phyloP scores from a whole-genome alignment of 2,329 filamentous ascomycete genomes.

The Beauveria medogensis region DNA sequence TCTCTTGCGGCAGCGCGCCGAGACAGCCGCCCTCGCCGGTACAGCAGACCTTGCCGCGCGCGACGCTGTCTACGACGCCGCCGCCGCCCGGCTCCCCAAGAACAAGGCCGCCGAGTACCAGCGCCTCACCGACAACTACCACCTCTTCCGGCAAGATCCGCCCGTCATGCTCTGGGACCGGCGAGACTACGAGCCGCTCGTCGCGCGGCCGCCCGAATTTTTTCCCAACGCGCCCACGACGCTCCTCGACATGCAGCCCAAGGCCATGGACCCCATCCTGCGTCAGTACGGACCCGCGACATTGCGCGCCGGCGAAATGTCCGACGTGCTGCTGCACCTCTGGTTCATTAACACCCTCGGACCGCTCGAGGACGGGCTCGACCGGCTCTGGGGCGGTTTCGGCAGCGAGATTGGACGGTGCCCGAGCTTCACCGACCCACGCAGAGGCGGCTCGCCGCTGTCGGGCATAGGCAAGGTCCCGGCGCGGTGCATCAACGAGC shows the following conservation, averaged over 20 bases:
- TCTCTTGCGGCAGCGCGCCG: slow-evolving; percentile 27
- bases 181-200: slow-evolving; percentile 62
- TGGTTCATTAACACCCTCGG: slow-evolving; percentile 38
- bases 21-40: slow-evolving; percentile 16
- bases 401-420: slow-evolving; percentile 42
- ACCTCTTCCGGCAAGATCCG: slow-evolving; percentile 39
- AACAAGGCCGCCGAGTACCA: slow-evolving; percentile 28
- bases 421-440: slow-evolving; percentile 39
- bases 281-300: slow-evolving; percentile 34
- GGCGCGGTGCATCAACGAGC: slow-evolving; percentile 40
- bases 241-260: slow-evolving; percentile 62
- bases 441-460: slow-evolving; percentile 36
- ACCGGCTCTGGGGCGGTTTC: slow-evolving; percentile 52
- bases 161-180: slow-evolving; percentile 58
- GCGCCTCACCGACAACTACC: slow-evolving; percentile 44
- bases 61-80: slow-evolving; percentile 27
- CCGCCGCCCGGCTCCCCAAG: slow-evolving; percentile 25
- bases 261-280: slow-evolving; percentile 40
- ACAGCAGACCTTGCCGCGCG: slow-evolving; percentile 18
- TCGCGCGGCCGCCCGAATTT: slow-evolving; percentile 51
- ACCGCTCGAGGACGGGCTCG: slow-evolving; percentile 37
- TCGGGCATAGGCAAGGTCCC: slow-evolving; percentile 26
- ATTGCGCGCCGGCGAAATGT: slow-evolving; percentile 38
- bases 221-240: slow-evolving; percentile 51
- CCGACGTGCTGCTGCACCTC: slow-evolving; percentile 38